Conservation (phyloP, 805 yeast genomes). For the Pichia cephalocereana region DNA sequence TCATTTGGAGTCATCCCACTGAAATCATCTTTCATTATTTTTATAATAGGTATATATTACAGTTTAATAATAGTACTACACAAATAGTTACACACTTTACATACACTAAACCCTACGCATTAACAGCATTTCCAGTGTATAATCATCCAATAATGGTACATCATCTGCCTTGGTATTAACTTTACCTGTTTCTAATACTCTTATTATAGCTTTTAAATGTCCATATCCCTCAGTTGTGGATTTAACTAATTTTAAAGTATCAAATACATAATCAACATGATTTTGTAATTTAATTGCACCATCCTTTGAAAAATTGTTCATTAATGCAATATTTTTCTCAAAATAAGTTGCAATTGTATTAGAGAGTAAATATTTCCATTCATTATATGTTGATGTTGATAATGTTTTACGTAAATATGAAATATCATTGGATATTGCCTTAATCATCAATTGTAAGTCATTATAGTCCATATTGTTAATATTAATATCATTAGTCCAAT, state of each 20-base stretch:
- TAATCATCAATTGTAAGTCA: conserved; percentile 20
- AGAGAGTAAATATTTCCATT: conserved; percentile 20
- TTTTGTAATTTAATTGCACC: conserved; percentile 28
- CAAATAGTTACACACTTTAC: too few relatives aligned
- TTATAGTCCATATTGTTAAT: conserved; percentile 8
- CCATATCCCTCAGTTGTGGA: conserved; percentile 14
- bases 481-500: conserved; percentile 18
- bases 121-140: neutral
- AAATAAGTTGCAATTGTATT: conserved; percentile 27
- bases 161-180: neutral
- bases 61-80: too few relatives aligned
- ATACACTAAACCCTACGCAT: neutral
- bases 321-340: conserved; percentile 30
- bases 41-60: too few relatives aligned
- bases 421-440: conserved; percentile 22
- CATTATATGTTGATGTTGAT: conserved; percentile 23
- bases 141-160: conserved; percentile 1
- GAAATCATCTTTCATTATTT: too few relatives aligned
- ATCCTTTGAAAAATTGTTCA: conserved; percentile 25
- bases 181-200: conserved; percentile 8
- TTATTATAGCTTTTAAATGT: conserved; percentile 13
- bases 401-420: conserved; percentile 22
- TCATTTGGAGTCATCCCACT: too few relatives aligned
- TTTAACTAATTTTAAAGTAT: conserved; percentile 15
- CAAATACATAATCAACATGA: conserved; percentile 27